phyloP scores from a whole-genome alignment of 192 early-diverging fungal genomes.

The Coemansia sp. region DNA sequence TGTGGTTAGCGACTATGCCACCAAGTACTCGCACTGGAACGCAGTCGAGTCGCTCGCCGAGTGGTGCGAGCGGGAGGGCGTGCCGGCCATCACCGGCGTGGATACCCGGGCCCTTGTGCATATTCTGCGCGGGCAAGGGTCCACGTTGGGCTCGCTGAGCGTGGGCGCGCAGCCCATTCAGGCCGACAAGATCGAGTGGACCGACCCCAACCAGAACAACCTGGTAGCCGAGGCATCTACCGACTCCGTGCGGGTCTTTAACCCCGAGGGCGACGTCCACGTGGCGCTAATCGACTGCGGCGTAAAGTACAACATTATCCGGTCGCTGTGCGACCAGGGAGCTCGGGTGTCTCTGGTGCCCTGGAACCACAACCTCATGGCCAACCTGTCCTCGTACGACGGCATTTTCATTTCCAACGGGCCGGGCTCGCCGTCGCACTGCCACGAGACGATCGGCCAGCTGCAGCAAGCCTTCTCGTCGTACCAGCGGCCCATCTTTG shows the following conservation, averaged over 20 bases:
- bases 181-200: conserved; percentile 47
- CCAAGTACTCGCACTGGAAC: conserved; percentile 91
- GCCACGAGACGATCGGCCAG: conserved; percentile 66
- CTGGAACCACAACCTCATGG: conserved; percentile 75
- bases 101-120: conserved; percentile 91
- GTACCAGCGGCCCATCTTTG: conserved; percentile 82
- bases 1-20: conserved; percentile 88
- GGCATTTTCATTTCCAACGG: conserved; percentile 93
- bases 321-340: conserved; percentile 75
- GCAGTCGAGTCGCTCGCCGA: conserved; percentile 84
- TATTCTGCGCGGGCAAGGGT: conserved; percentile 79
- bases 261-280: conserved; percentile 74
- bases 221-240: conserved; percentile 81
- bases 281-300: conserved; percentile 86
- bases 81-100: conserved; percentile 86
- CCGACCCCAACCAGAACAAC: conserved; percentile 74
- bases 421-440: conserved; percentile 76
- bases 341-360: conserved; percentile 84
- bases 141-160: conserved; percentile 76
- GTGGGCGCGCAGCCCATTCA: conserved; percentile 51
- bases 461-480: conserved; percentile 59
- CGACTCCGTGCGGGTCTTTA: conserved; percentile 64
- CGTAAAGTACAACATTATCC: conserved; percentile 90
- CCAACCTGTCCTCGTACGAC: conserved; percentile 65
- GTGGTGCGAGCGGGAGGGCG: conserved; percentile 81